These are phyloP conservation scores for Domatiomyces catenatus DNA, from an alignment of 2,329 filamentous ascomycete genomes.

Conservation along the genomic window DNA sequence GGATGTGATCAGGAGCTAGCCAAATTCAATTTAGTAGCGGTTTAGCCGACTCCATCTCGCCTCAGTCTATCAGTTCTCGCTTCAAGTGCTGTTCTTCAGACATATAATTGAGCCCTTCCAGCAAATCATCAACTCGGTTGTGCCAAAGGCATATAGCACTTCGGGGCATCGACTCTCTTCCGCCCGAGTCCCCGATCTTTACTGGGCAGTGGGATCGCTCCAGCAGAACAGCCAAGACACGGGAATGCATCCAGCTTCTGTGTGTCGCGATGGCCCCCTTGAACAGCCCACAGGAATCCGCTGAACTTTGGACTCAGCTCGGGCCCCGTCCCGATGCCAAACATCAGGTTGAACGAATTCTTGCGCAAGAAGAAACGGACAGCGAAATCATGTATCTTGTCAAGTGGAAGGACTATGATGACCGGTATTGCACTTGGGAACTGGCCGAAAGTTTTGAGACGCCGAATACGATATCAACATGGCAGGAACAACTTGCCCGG, in stretches of 20 bases:
- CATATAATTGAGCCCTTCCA: too few species aligned
- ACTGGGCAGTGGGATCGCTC: slow-evolving; percentile 4
- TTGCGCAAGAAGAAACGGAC: slow-evolving; percentile 30
- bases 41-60: too few species aligned
- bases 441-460: slow-evolving; percentile 27
- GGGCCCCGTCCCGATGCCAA: slow-evolving; percentile 24
- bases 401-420: slow-evolving; percentile 46
- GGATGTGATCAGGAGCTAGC: too few species aligned
- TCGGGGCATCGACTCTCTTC: neutral
- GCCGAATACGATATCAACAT: slow-evolving; percentile 26
- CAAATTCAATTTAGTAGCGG: too few species aligned
- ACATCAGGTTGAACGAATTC: slow-evolving; percentile 40
- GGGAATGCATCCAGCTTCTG: slow-evolving; percentile 40
- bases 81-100: too few species aligned
- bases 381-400: slow-evolving; percentile 40
- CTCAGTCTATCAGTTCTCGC: too few species aligned
- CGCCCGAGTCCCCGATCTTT: neutral
- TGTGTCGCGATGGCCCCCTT: slow-evolving; percentile 35
- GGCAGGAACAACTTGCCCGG: slow-evolving; percentile 23
- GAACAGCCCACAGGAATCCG: slow-evolving; percentile 12
- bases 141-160: neutral
- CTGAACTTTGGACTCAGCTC: neutral
- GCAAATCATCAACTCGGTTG: too few species aligned
- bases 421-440: slow-evolving; percentile 43
- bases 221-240: slow-evolving; percentile 10